phyloP scores from a whole-genome alignment of 2,329 filamentous ascomycete species.

The Neopestalotiopsis clavispora region DNA sequence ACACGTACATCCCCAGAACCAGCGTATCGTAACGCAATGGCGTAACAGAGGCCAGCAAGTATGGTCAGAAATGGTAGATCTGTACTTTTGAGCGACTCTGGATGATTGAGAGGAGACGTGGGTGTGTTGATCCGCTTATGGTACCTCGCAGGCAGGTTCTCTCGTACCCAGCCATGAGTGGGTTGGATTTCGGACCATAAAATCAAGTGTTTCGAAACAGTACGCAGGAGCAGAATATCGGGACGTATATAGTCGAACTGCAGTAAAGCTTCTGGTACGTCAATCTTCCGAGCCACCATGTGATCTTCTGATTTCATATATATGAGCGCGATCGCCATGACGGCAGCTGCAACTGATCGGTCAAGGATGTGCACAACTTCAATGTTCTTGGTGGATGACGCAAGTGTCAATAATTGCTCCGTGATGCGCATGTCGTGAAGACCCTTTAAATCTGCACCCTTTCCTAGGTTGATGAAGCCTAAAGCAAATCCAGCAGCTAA shows the following conservation, averaged over 20 bases:
- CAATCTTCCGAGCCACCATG: conserved; percentile 86
- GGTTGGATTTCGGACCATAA: conserved; percentile 87
- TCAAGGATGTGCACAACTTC: conserved; percentile 92
- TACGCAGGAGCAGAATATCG: conserved; percentile 88
- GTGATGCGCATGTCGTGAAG: conserved; percentile 93
- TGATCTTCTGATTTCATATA: conserved; percentile 97
- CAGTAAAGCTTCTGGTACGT: conserved; percentile 85
- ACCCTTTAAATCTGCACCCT: conserved; percentile 84
- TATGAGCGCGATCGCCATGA: conserved; percentile 86
- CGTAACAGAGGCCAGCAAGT: conserved; percentile 85
- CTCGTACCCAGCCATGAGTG: conserved; percentile 74
- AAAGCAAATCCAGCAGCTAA: conserved; percentile 92
- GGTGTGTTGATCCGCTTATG: conserved; percentile 63
- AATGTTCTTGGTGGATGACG: conserved; percentile 88
- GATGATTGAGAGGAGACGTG: conserved; percentile 50
- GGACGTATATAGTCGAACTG: conserved; percentile 97
- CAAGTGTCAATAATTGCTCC: conserved; percentile 83
- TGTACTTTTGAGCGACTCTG: conserved; percentile 67
- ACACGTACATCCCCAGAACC: conserved; percentile 73
- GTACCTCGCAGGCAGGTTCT: conserved; percentile 75
- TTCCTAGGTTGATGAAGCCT: conserved; percentile 92
- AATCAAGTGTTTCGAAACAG: conserved; percentile 87
- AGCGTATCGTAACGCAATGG: conserved; percentile 74
- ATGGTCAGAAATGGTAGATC: conserved; percentile 95
- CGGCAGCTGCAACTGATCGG: conserved; percentile 89